phyloP scores from a whole-genome alignment of 2,329 filamentous ascomycete genomes.

The Xylariaceae sp. region DNA sequence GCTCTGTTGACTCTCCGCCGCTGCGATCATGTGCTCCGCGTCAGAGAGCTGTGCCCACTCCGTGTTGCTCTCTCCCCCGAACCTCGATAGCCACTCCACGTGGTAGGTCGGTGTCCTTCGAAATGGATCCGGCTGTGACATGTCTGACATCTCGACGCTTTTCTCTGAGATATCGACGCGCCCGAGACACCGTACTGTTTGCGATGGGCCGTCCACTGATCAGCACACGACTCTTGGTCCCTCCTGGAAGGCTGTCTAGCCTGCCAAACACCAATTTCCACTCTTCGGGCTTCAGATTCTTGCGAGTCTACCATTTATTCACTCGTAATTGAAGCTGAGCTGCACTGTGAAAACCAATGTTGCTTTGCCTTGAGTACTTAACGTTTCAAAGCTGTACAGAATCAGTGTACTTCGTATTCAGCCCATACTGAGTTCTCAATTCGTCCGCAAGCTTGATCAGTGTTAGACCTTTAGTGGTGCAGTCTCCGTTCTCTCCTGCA shows the following conservation, averaged over 20 bases:
- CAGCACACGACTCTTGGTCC: conserved; percentile 6
- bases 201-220: conserved; percentile 1
- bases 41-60: background rate
- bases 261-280: conserved; percentile 4
- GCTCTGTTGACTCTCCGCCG: too few relatives aligned
- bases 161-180: conserved; percentile 1
- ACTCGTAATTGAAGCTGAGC: conserved; percentile 6
- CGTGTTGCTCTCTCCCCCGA: background rate
- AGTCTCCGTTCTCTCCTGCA: background rate
- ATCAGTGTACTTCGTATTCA: background rate
- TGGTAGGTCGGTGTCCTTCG: background rate
- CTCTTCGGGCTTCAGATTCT: conserved; percentile 10
- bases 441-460: background rate
- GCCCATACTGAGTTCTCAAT: background rate
- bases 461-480: background rate
- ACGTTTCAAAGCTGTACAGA: background rate
- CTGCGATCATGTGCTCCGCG: background rate
- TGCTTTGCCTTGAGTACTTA: background rate
- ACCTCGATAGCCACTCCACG: background rate
- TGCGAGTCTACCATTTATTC: conserved; percentile 8
- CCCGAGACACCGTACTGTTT: background rate
- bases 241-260: conserved; percentile 5
- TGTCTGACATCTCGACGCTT: background rate
- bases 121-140: background rate
- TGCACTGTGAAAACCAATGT: background rate